Evolutionary conservation across 768 basidiomycete genomes (phyloP).

Genomic region (Clitopilus hobsonii): DNA sequence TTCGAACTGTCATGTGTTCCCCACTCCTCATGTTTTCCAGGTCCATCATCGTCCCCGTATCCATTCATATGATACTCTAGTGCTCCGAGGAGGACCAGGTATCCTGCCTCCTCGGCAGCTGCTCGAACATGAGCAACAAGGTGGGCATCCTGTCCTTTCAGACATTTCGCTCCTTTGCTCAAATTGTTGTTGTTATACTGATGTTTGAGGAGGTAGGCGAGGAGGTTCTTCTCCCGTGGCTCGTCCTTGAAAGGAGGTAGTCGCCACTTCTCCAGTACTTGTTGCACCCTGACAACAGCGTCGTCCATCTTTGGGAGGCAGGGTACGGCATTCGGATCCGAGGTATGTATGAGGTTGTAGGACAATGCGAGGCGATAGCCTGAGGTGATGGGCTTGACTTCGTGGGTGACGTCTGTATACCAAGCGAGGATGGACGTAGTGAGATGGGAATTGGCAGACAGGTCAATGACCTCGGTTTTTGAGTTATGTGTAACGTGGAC

Average conservation of each 20-base stretch:
- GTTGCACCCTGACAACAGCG: constrained; percentile 17
- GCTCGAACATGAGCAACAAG: constrained; percentile 6
- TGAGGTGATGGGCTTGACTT: constrained; percentile 42
- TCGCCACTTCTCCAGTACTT: constrained; percentile 34
- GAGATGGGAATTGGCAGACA: constrained; percentile 22
- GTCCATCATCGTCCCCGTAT: constrained; percentile 2
- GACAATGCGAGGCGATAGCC: constrained; percentile 49
- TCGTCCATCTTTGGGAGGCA: constrained; percentile 19
- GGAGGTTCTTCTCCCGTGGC: constrained; percentile 12
- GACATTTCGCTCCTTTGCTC: constrained; percentile 6
- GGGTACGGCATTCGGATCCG: constrained; percentile 21
- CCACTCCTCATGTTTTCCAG: background rate
- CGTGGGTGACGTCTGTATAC: constrained; percentile 50
- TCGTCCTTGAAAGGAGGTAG: constrained; percentile 13
- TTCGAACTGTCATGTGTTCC: background rate
- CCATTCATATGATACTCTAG: constrained; percentile 2
- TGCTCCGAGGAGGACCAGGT: background rate
- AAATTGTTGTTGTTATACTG: constrained; percentile 25
- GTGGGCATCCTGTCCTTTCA: constrained; percentile 18
- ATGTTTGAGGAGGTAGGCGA: constrained; percentile 30
- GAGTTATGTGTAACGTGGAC: constrained; percentile 36
- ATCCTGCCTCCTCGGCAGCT: background rate
- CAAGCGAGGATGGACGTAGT: constrained; percentile 39
- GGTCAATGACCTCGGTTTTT: constrained; percentile 29
- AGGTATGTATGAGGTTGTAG: constrained; percentile 44